Evolutionary conservation across 1,284 basidiomycete genomes (phyloP).

Genomic region (Cutaneotrichosporon cavernicola): DNA sequence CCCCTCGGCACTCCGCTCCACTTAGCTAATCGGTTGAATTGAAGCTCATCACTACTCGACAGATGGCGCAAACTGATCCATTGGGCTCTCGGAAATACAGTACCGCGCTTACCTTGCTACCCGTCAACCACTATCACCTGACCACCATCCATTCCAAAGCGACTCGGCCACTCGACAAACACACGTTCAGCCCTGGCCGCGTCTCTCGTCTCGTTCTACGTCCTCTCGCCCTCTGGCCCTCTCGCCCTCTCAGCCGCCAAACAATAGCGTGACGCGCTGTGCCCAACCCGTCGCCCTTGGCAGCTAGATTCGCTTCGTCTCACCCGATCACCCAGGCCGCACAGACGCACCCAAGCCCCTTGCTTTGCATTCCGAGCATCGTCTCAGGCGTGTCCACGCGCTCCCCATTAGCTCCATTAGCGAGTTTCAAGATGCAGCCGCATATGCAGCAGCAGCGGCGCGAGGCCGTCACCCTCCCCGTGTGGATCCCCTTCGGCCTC

Average conservation of each 20-base stretch:
- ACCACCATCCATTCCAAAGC: background rate
- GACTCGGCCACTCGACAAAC: background rate
- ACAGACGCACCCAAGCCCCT: no score
- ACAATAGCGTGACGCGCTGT: no score
- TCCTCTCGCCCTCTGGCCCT: no score
- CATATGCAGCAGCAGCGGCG: background rate
- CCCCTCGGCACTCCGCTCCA: background rate
- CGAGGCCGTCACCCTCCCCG: constrained; percentile 1
- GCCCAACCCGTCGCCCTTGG: no score
- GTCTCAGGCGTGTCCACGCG: no score
- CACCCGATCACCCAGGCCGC: no score
- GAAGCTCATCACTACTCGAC: no score
- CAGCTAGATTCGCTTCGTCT: no score
- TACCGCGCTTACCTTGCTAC: background rate
- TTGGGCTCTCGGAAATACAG: no score
- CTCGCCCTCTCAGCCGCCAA: no score
- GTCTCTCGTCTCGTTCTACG: background rate
- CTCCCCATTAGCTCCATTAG: background rate
- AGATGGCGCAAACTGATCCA: background rate
- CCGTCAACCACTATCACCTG: background rate
- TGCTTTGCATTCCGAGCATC: no score
- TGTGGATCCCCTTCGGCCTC: background rate
- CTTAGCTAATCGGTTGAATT: no score
- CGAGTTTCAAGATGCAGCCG: background rate
- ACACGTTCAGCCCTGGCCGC: background rate